Percentiles rank a stretch among this genome's conserved stretches.
These are phyloP conservation scores for Dichomitus squalens DNA, from an alignment of 1,284 basidiomycete genomes.

Conservation along the genomic window DNA sequence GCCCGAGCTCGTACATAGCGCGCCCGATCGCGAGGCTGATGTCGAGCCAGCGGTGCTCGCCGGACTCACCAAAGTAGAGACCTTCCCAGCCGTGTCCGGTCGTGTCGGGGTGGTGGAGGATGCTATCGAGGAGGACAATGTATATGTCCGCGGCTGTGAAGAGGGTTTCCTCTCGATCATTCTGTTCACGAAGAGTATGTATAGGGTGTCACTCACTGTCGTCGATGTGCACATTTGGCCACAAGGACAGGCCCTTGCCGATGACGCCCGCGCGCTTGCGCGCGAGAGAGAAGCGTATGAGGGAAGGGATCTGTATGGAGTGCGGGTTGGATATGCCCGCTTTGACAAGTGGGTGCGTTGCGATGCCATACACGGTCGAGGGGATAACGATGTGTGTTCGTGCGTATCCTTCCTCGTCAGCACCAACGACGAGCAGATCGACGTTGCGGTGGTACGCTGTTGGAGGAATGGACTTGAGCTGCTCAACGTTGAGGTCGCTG, in stretches of 20 bases:
- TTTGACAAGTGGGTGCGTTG: constrained; percentile 37
- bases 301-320: constrained; percentile 40
- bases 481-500: constrained; percentile 36
- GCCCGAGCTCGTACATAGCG: constrained; percentile 30
- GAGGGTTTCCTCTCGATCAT: not conserved
- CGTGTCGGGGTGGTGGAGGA: constrained; percentile 5
- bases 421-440: constrained; percentile 34
- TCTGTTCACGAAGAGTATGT: not conserved
- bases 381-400: constrained; percentile 42
- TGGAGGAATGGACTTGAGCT: constrained; percentile 36
- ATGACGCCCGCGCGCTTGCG: constrained; percentile 39
- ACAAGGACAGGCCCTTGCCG: constrained; percentile 33
- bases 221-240: constrained; percentile 36
- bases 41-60: constrained; percentile 39
- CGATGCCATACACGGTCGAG: constrained; percentile 41
- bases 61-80: constrained; percentile 47
- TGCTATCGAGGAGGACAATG: constrained; percentile 15
- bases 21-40: constrained; percentile 38
- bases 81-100: constrained; percentile 41
- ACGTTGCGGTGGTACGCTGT: constrained; percentile 36
- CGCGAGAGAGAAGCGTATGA: constrained; percentile 33
- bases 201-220: constrained; percentile 29
- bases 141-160: constrained; percentile 21
- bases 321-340: constrained; percentile 38
- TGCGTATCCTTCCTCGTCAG: constrained; percentile 40